Evolutionary conservation across 208 protist species (phyloP).

Genomic region (Trypanosoma boissoni): DNA sequence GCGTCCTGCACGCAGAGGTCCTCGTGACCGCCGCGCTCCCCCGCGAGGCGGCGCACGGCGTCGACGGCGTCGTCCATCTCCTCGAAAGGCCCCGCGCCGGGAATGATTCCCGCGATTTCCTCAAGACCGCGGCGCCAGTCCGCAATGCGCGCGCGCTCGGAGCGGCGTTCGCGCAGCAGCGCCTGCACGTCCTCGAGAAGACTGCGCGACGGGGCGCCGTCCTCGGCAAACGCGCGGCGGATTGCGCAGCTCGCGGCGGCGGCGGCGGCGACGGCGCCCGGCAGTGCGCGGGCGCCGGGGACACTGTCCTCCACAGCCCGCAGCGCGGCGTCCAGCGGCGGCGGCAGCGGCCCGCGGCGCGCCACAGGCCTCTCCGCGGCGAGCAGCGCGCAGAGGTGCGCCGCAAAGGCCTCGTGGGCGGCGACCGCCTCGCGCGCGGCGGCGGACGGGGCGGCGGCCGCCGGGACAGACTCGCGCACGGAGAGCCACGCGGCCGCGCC

Average conservation of each 20-base stretch:
- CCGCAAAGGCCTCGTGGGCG: slow-evolving; percentile 10
- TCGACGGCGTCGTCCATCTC: slow-evolving; percentile 21
- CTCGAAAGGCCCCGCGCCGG: slow-evolving; percentile 2
- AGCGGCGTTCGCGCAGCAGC: slow-evolving; percentile 14
- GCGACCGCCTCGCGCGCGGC: slow-evolving; percentile 25
- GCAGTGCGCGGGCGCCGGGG: slow-evolving; percentile 3
- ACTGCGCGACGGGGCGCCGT: slow-evolving; percentile 5
- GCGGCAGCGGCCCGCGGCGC: slow-evolving; percentile 6
- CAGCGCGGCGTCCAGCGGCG: slow-evolving; percentile 13
- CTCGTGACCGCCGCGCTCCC: slow-evolving; percentile 1
- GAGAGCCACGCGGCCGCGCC: slow-evolving; percentile 26
- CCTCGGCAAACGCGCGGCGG: background rate
- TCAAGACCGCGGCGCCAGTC: slow-evolving; percentile 14
- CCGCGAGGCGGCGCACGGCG: background rate
- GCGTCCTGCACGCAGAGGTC: background rate
- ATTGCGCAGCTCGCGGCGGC: background rate
- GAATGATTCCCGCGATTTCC: slow-evolving; percentile 1
- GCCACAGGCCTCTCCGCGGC: too few relatives aligned
- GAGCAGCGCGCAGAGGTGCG: slow-evolving; percentile 18
- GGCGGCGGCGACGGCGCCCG: slow-evolving; percentile 10
- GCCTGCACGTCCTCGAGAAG: slow-evolving; percentile 22
- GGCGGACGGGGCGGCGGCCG: slow-evolving; percentile 25
- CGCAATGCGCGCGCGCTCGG: slow-evolving; percentile 9
- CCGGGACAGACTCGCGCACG: slow-evolving; percentile 23
- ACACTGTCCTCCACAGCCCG: slow-evolving; percentile 16